These are phyloP conservation scores for Lachnellula subtilissima DNA, from an alignment of 2,329 filamentous ascomycete species.

Conservation along the genomic window DNA sequence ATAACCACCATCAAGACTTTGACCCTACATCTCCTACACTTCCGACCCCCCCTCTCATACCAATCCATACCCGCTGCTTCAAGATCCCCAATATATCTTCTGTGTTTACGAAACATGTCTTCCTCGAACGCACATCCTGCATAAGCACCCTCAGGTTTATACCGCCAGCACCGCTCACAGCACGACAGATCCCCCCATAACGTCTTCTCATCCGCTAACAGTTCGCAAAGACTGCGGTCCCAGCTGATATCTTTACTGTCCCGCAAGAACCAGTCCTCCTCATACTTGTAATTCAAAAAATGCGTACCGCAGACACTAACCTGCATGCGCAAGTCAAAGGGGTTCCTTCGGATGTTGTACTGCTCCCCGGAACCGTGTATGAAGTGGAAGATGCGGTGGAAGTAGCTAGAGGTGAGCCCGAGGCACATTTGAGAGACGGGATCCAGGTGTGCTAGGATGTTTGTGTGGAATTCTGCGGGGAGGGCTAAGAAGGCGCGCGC, in stretches of 20 bases:
- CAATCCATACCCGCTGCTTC: neutral
- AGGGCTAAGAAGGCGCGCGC: neutral
- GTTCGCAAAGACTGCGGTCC: neutral
- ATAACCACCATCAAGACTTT: neutral
- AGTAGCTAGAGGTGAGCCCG: neutral
- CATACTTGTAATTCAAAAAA: neutral
- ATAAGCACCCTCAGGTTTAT: conserved; percentile 4
- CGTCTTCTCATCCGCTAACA: conserved; percentile 1
- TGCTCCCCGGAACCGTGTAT: neutral
- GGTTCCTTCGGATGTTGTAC: neutral
- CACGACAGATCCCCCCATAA: neutral
- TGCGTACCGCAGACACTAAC: neutral
- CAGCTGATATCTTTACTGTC: neutral
- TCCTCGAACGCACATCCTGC: neutral
- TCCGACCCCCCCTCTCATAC: neutral
- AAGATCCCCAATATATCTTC: neutral
- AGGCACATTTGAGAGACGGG: conserved; percentile 10
- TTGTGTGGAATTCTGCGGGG: conserved; percentile 1
- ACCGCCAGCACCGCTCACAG: conserved; percentile 2
- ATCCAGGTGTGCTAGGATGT: conserved; percentile 2
- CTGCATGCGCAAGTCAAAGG: conserved; percentile 1
- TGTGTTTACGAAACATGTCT: neutral
- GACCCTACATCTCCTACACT: neutral
- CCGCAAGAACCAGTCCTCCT: neutral
- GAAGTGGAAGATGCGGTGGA: neutral